Percentiles rank a stretch among this genome's conserved stretches.
phyloP scores from a whole-genome alignment of 805 yeast genomes.

The Candida anglica region DNA sequence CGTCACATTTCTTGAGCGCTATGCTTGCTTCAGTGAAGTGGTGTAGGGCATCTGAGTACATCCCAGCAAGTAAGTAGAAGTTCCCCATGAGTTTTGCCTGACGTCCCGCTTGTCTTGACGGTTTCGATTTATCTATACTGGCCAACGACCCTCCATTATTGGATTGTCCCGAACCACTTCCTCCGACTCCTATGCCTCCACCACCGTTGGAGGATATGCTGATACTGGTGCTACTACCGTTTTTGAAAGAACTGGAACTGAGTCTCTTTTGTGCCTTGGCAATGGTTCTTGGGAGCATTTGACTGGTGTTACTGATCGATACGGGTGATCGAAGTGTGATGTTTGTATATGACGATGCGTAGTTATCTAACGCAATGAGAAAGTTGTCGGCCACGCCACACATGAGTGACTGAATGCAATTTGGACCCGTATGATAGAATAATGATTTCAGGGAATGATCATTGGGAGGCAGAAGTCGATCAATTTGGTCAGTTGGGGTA shows the following conservation, averaged over 20 bases:
- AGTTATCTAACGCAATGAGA: constrained; percentile 58
- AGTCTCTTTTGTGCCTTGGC: constrained; percentile 39
- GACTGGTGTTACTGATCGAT: constrained; percentile 46
- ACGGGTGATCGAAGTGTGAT: constrained; percentile 84
- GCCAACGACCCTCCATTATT: constrained; percentile 4
- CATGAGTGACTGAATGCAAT: constrained; percentile 54
- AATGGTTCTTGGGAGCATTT: constrained; percentile 39
- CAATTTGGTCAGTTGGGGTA: constrained; percentile 24
- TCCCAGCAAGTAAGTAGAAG: constrained; percentile 77
- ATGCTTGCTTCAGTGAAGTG: constrained; percentile 72
- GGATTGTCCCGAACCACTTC: constrained; percentile 1
- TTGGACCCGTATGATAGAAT: constrained; percentile 23
- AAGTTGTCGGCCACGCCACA: constrained; percentile 71
- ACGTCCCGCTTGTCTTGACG: constrained; percentile 59
- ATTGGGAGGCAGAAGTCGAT: constrained; percentile 10
- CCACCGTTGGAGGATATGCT: constrained; percentile 4
- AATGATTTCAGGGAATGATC: constrained; percentile 11
- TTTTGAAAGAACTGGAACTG: constrained; percentile 37
- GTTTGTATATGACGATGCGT: constrained; percentile 71
- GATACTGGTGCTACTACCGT: constrained; percentile 17
- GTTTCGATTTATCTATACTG: constrained; percentile 30
- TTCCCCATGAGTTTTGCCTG: constrained; percentile 73
- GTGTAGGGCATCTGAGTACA: constrained; percentile 63
- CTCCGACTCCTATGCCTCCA: neutral
- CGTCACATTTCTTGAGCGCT: constrained; percentile 58